These are phyloP conservation scores for Carallia pectinifolia DNA, from an alignment of 345 rosid genomes.

Conservation along the genomic window DNA sequence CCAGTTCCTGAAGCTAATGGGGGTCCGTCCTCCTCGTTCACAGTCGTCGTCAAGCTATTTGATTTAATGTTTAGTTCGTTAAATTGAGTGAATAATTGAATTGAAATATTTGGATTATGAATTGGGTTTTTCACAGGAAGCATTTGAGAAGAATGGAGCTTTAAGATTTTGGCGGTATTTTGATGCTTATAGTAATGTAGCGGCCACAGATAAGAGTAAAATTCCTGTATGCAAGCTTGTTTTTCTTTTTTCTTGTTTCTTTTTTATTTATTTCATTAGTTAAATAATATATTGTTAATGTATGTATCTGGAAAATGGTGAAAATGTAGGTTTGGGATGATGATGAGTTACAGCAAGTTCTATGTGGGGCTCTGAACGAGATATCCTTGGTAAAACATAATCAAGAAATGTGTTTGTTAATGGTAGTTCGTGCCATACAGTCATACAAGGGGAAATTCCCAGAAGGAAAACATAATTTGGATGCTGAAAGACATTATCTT, in stretches of 20 bases:
- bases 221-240: constrained; percentile 34
- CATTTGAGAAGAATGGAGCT: constrained; percentile 54
- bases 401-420: constrained; percentile 71
- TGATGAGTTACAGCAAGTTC: constrained; percentile 54
- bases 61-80: neutral
- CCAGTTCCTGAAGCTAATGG: constrained; percentile 65
- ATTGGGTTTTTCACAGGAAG: constrained; percentile 44
- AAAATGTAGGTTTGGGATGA: constrained; percentile 36
- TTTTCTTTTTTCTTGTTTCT: neutral
- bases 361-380: constrained; percentile 70
- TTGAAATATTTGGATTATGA: neutral
- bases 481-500: constrained; percentile 44
- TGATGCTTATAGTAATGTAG: constrained; percentile 44
- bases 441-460: constrained; percentile 36
- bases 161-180: constrained; percentile 73
- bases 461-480: constrained; percentile 31
- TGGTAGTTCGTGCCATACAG: constrained; percentile 58
- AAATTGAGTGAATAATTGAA: neutral
- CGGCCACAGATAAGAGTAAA: constrained; percentile 26
- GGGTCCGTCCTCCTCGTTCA: constrained; percentile 34
- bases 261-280: neutral
- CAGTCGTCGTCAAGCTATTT: neutral
- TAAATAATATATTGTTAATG: constrained; percentile 7
- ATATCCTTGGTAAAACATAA: constrained; percentile 49
- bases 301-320: neutral